Conservation (phyloP, 176 grass and related monocot genomes). For the Melocanna baccifera region DNA sequence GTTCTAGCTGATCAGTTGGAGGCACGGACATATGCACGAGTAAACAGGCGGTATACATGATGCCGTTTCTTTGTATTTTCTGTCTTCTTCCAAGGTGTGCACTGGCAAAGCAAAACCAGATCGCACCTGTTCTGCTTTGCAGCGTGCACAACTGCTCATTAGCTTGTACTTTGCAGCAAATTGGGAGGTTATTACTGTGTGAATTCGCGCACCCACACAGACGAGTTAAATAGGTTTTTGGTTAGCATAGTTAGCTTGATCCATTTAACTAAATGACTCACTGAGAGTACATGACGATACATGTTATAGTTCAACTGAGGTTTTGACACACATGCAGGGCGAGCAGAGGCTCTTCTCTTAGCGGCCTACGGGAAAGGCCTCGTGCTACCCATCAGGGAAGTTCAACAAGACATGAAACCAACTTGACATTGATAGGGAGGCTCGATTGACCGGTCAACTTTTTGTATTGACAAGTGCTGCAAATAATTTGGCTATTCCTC, state of each 20-base stretch:
- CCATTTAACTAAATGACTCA: not conserved
- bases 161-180: not conserved
- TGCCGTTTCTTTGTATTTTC: not conserved
- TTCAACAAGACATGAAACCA: slow-evolving; percentile 22
- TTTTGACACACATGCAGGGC: slow-evolving; percentile 41
- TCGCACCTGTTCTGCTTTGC: not conserved
- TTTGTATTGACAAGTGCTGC: not conserved
- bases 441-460: slow-evolving; percentile 2
- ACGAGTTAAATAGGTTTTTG: not conserved
- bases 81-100: not conserved
- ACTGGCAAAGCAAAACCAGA: not conserved
- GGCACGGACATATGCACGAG: not conserved
- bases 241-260: slow-evolving; percentile 9
- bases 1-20: slow-evolving; percentile 10
- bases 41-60: not conserved
- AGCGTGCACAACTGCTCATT: not conserved
- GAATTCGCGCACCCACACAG: not conserved
- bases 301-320: not conserved
- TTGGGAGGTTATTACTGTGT: not conserved
- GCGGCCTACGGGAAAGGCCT: slow-evolving; percentile 85
- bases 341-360: slow-evolving; percentile 94
- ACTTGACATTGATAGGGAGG: not conserved
- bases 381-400: slow-evolving; percentile 36
- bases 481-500: not conserved
- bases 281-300: not conserved